These are phyloP conservation scores for Tillandsia fasciculata DNA, from an alignment of 176 grass and related monocot genomes.

Conservation along the genomic window DNA sequence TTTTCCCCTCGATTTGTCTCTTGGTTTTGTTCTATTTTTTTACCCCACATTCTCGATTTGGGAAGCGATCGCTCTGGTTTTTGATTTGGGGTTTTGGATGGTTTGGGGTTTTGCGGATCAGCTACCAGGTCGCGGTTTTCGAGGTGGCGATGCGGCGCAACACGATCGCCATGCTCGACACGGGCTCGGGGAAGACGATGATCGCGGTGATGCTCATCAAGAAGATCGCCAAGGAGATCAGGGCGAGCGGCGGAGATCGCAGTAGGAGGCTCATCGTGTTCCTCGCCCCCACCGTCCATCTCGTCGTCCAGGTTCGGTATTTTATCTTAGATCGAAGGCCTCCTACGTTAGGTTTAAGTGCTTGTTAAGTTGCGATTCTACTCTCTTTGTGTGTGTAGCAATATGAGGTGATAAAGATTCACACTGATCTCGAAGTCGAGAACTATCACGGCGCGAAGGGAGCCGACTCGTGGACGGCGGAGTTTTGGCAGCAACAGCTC, in stretches of 20 bases:
- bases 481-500: constrained; percentile 59
- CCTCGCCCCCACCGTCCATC: constrained; percentile 69
- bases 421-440: constrained; percentile 59
- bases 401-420: constrained; percentile 58
- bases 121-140: constrained; percentile 72
- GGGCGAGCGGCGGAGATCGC: constrained; percentile 16
- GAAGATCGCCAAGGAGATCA: constrained; percentile 30
- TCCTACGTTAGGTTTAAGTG: not conserved
- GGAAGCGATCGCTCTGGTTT: not conserved
- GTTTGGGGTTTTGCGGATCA: constrained; percentile 10
- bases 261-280: constrained; percentile 46
- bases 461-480: constrained; percentile 60
- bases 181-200: constrained; percentile 81
- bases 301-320: constrained; percentile 51
- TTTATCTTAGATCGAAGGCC: not conserved
- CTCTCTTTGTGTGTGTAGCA: constrained; percentile 38
- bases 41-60: not conserved
- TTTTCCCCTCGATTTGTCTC: not conserved
- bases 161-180: constrained; percentile 83
- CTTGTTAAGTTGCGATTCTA: constrained; percentile 1
- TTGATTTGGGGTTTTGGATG: not conserved
- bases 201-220: constrained; percentile 85
- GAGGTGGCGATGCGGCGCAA: constrained; percentile 50
- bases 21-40: not conserved
- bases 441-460: constrained; percentile 60